A percentile compares a stretch with the other conserved stretches of the same genome.
These are phyloP conservation scores for Cyclaneusma minus DNA, from an alignment of 2,329 filamentous ascomycete species.

Conservation along the genomic window DNA sequence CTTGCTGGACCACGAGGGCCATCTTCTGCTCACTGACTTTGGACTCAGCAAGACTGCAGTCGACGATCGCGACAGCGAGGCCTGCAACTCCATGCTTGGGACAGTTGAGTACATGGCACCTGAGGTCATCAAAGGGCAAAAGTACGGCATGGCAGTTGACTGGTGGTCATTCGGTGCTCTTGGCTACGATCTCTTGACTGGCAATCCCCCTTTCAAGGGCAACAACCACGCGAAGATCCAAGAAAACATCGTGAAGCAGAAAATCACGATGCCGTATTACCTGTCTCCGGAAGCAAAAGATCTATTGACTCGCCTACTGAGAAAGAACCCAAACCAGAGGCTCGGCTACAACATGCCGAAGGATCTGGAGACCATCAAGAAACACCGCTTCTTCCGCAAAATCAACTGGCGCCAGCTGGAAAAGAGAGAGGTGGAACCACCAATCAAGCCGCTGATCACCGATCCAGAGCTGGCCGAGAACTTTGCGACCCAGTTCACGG, in stretches of 20 bases:
- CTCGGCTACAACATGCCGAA: constrained; percentile 80
- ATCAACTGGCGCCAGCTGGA: constrained; percentile 89
- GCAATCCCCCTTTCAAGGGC: constrained; percentile 77
- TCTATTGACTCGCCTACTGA: constrained; percentile 72
- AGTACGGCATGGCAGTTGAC: constrained; percentile 89
- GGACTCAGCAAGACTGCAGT: constrained; percentile 89
- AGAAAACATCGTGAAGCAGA: constrained; percentile 89
- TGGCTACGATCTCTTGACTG: constrained; percentile 83
- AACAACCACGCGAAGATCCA: constrained; percentile 90
- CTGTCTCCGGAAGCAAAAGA: constrained; percentile 87
- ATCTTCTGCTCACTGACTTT: constrained; percentile 90
- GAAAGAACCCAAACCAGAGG: constrained; percentile 84
- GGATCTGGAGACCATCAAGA: constrained; percentile 73
- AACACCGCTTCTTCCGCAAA: constrained; percentile 90
- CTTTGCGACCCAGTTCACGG: constrained; percentile 85
- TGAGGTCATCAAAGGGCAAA: constrained; percentile 74
- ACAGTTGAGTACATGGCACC: constrained; percentile 99
- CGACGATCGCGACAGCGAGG: constrained; percentile 44
- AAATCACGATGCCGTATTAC: constrained; percentile 78
- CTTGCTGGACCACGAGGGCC: constrained; percentile 77
- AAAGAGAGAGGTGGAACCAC: constrained; percentile 67
- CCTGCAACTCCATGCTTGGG: constrained; percentile 81
- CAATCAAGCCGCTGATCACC: constrained; percentile 86
- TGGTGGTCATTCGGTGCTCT: constrained; percentile 98
- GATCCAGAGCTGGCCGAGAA: constrained; percentile 95